These are phyloP conservation scores for Mortierella sp. DNA, from an alignment of 371 early-diverging fungal species.

Conservation along the genomic window DNA sequence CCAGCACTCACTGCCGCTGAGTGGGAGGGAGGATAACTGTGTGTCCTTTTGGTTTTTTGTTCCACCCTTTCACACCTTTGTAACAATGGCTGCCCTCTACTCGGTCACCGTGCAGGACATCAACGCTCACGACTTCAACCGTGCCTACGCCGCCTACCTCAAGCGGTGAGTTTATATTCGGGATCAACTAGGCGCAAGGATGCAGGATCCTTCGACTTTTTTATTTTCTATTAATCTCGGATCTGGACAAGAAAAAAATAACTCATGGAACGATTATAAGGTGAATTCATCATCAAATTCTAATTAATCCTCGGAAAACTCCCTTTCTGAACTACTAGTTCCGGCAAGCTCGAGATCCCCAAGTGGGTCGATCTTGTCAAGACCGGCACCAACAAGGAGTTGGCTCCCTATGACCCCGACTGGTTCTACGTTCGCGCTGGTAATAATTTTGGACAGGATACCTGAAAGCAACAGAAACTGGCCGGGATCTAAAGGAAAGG, in stretches of 20 bases:
- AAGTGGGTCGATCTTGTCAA: conserved; percentile 98
- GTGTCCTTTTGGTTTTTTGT: conserved; percentile 12
- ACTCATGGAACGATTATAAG: not conserved
- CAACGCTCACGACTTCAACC: conserved; percentile 93
- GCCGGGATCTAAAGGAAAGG: not conserved
- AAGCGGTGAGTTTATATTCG: conserved; percentile 7
- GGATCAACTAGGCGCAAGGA: conserved; percentile 68
- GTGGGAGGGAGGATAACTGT: not conserved
- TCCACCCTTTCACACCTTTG: conserved; percentile 45
- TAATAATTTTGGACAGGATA: conserved; percentile 58
- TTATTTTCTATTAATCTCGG: not conserved
- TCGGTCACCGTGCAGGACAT: conserved; percentile 97
- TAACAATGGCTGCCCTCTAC: conserved; percentile 54
- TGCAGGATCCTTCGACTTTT: conserved; percentile 67
- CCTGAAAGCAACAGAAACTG: not conserved
- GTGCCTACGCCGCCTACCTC: conserved; percentile 71
- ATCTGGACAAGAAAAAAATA: not conserved
- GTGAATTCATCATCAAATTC: conserved; percentile 16
- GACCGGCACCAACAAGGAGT: conserved; percentile 96
- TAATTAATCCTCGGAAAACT: conserved; percentile 14
- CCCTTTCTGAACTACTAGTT: conserved; percentile 49
- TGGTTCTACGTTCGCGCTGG: conserved; percentile 99
- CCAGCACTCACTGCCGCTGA: not conserved
- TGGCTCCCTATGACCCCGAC: conserved; percentile 97
- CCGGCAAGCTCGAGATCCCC: conserved; percentile 98